A percentile compares a stretch with the other conserved stretches of the same genome.
These are phyloP conservation scores for Mortierella sp. DNA, from an alignment of 371 early-diverging fungal genomes.

Conservation along the genomic window DNA sequence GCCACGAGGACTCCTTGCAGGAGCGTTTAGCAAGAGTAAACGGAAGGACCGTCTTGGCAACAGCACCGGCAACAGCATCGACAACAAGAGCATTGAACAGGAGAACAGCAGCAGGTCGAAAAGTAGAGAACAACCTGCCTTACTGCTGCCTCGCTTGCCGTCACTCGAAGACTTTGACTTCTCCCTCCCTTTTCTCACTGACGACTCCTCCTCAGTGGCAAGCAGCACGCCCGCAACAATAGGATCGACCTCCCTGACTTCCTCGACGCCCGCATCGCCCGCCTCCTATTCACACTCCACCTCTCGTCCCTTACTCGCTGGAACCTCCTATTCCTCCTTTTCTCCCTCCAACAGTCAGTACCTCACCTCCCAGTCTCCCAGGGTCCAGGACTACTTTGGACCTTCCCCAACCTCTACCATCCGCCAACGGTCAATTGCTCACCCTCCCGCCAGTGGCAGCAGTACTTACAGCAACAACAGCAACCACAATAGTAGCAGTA, in stretches of 20 bases:
- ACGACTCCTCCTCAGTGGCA: background rate
- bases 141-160: constrained; percentile 35
- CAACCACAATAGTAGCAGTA: background rate
- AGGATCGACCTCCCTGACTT: constrained; percentile 1
- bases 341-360: constrained; percentile 39
- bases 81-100: constrained; percentile 13
- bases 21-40: constrained; percentile 14
- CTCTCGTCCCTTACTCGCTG: constrained; percentile 21
- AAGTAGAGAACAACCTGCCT: constrained; percentile 8
- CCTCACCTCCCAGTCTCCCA: constrained; percentile 43
- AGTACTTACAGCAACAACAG: constrained; percentile 15
- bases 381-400: constrained; percentile 32
- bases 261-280: constrained; percentile 21
- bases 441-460: constrained; percentile 5
- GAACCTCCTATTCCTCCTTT: constrained; percentile 20
- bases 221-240: constrained; percentile 2
- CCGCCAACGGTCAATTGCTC: constrained; percentile 8
- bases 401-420: constrained; percentile 18
- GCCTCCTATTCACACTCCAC: constrained; percentile 20
- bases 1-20: constrained; percentile 1
- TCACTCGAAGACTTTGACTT: constrained; percentile 35
- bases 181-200: constrained; percentile 35
- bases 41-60: constrained; percentile 9
- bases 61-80: constrained; percentile 13
- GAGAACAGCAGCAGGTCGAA: constrained; percentile 9